Evolutionary conservation across 2,329 filamentous ascomycete species (phyloP), one percentile per base, ranked within the genome.

Genomic region (Colletotrichum higginsianum): DNA sequence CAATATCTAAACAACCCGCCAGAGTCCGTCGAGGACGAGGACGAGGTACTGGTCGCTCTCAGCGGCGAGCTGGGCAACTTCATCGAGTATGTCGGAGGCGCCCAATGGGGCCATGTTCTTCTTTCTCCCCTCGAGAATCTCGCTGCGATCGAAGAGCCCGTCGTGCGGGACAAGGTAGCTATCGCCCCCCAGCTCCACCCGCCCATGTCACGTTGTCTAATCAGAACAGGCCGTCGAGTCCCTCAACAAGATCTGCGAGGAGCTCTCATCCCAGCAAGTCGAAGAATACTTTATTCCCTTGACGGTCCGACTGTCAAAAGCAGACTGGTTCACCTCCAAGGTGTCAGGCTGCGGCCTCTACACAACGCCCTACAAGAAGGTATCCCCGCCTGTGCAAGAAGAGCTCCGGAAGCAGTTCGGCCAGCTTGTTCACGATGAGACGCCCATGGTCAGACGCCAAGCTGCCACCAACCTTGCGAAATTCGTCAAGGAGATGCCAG

Each of bases 311-410:
- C 93, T 99, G 73, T 97, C 96, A 75, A 99, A 98, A 89, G 96
- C 96, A 84, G 96, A 99, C 85, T 99, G 96, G 96, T 99, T 99
- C 84, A 99, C 96, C 69, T 98, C 96, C 75, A 99, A 98, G 86
- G 96, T 99, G 75, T 99, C 96, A 42, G 96, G 96, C 74, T 98
- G 96, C 75, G 96, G 96, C 74, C 92, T 99, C 74, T 99, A 96
- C 86, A 96, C 94, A 81, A 90, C 92, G 60, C 96, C 96, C 75
- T 99, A 99, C 87, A 93, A 92, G 79, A 97, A 97, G 87, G 94
- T 96, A 72, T 93, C 94, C 66, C 89, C 92, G 62, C 88, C 91
- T n/a, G 91, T 95, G 76, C 96, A 99, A 85, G 94, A 98, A 85
- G 92, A 92, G 77, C 91, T 99, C 71, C 91, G 96, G 79, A 92